Evolutionary conservation across 805 yeast species (phyloP).

Genomic region (Candida odintsovae): DNA sequence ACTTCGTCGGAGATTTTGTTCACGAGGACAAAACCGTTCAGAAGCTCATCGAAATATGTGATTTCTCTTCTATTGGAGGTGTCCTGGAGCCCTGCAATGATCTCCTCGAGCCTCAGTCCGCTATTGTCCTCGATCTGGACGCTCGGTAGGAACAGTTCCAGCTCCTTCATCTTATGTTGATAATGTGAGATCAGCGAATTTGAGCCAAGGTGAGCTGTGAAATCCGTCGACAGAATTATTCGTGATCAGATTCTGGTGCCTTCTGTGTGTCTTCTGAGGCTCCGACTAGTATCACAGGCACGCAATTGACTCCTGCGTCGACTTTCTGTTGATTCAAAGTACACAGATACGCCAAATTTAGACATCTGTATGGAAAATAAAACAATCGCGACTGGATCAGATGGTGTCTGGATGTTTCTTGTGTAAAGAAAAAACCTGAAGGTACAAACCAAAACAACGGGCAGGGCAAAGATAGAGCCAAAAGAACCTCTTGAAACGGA

Average conservation of each 20-base stretch:
- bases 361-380: too few species aligned
- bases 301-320: neutral
- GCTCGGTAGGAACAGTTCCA: neutral
- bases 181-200: neutral
- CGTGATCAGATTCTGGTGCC: too few species aligned
- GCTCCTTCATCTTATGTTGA: neutral
- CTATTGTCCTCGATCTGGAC: neutral
- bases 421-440: neutral
- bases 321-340: neutral
- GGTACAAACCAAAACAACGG: neutral
- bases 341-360: too few species aligned
- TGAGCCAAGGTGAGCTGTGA: neutral
- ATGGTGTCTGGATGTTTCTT: slow-evolving; percentile 4
- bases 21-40: slow-evolving; percentile 8
- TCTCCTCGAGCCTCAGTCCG: neutral
- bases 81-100: neutral
- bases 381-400: neutral
- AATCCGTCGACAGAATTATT: too few species aligned
- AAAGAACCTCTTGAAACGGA: neutral
- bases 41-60: slow-evolving; percentile 10
- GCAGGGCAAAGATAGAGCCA: neutral
- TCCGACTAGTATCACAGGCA: neutral
- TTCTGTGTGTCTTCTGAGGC: neutral
- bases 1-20: slow-evolving; percentile 1
- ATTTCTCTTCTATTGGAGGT: neutral